Percentiles rank a stretch among this genome's conserved stretches.
phyloP scores from a whole-genome alignment of 345 rosid species.

The Ailanthus altissimus region DNA sequence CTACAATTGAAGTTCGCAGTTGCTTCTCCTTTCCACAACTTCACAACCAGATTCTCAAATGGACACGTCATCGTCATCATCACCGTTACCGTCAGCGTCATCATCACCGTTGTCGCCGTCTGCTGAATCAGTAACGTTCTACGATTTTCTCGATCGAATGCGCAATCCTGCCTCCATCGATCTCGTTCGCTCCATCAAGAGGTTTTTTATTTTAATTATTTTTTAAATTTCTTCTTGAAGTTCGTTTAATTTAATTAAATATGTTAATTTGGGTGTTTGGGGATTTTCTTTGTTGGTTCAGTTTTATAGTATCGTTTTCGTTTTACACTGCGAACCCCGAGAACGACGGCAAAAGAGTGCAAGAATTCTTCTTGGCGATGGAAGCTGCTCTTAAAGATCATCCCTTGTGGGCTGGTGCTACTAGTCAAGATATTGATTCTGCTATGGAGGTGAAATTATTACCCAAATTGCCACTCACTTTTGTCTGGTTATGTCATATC shows the following conservation, averaged over 20 bases:
- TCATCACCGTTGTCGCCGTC: not conserved
- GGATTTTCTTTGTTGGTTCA: constrained; percentile 27
- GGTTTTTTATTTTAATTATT: constrained; percentile 31
- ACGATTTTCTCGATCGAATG: constrained; percentile 56
- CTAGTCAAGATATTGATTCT: constrained; percentile 46
- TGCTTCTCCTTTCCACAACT: not conserved
- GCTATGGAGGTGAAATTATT: constrained; percentile 56
- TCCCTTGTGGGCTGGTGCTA: constrained; percentile 51
- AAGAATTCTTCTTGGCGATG: constrained; percentile 50
- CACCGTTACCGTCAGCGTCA: not conserved
- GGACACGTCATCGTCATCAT: not conserved
- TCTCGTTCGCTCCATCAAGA: constrained; percentile 68
- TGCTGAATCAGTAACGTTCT: constrained; percentile 35
- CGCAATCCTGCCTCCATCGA: constrained; percentile 58
- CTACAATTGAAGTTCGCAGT: constrained; percentile 6
- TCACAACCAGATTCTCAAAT: not conserved
- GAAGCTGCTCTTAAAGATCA: constrained; percentile 53
- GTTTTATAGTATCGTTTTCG: constrained; percentile 62
- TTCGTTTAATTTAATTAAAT: not conserved
- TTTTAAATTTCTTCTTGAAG: not conserved
- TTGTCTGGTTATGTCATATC: too few relatives aligned
- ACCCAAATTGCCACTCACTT: too few relatives aligned
- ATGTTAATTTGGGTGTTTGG: too few relatives aligned
- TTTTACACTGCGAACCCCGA: constrained; percentile 51
- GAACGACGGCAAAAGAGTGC: constrained; percentile 52